A percentile compares a stretch with the other conserved stretches of the same genome.
Evolutionary conservation across 2,329 filamentous ascomycete genomes (phyloP).

Genomic region (Coniella vitis): DNA sequence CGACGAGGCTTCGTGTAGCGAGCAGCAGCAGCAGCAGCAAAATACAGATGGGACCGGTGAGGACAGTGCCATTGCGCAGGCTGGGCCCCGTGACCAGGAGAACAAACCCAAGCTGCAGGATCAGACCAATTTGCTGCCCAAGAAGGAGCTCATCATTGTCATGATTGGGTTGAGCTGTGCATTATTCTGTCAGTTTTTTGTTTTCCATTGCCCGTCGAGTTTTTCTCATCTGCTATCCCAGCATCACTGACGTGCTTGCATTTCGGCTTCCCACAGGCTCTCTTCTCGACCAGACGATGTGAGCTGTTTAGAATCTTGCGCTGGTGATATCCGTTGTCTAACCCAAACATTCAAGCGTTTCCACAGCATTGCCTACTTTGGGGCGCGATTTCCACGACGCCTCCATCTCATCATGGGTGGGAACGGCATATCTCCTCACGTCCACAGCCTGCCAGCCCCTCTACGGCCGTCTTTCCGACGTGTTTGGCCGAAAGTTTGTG

Average conservation of each 20-base stretch:
- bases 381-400: conserved; percentile 4
- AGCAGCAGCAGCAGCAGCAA: neutral
- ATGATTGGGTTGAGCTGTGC: conserved; percentile 4
- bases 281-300: conserved; percentile 3
- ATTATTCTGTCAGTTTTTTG: neutral
- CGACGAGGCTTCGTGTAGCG: too few relatives aligned
- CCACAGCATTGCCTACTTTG: conserved; percentile 2
- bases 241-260: neutral
- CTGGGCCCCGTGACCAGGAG: too few relatives aligned
- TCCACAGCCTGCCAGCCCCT: conserved; percentile 57
- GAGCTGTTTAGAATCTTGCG: neutral
- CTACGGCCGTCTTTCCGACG: conserved; percentile 54
- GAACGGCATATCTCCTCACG: conserved; percentile 43
- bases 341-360: neutral
- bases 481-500: conserved; percentile 43
- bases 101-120: conserved; percentile 1
- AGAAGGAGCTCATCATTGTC: conserved; percentile 1
- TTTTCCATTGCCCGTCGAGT: neutral
- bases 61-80: neutral
- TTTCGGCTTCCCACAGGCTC: neutral
- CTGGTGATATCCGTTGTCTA: neutral
- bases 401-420: conserved; percentile 38
- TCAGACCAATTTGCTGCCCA: conserved; percentile 2
- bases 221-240: neutral
- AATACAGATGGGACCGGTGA: neutral